Base-by-base conservation (phyloP, 1,284 basidiomycete species). In the Anthracocystis walkeri region DNA sequence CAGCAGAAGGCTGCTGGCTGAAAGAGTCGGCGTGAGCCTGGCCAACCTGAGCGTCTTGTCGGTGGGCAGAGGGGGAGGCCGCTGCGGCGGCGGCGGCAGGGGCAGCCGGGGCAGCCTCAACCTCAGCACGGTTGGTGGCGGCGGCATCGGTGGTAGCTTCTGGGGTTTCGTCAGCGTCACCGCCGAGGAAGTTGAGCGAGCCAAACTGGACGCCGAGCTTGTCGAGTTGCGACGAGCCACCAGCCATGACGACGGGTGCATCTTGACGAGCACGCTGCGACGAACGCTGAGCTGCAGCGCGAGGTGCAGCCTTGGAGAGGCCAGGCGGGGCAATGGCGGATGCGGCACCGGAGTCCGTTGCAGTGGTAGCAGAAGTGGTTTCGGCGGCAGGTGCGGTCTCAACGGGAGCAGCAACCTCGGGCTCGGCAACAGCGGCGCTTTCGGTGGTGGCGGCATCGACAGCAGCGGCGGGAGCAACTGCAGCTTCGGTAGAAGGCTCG, bases 121-220 rank as follows among this genome's bases (percentile, higher is more conserved):
- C 16, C 7, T 63, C 66, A 8, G 60, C 46, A 21, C 55, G 55
- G 11, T 31, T 20, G 20, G 59, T 20, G 20, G 59, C 20, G 11
- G 65, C 10, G n/a, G 66, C 59, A 14, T 52, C 65, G 31, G 42
- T 44, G 51, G 61, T 42, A 18, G 51, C 35, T 16, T 67, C 69
- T 14, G 59, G 48, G 21, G 51, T 58, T 14, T 67, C 72, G 29
- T 75, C 70, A 44, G 71, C 78, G 38, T 82, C 81, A 4, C 68
- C 73, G 25, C 77, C 81, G 33, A 82, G 75, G 74, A 84, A 82
- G 75, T 79, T 83, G 57, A 84, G 77, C 20, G 69, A 78, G 64
- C 83, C 83, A 48, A 85, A 85, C 57, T 82, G 77, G 29, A 84
- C 75, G 52, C 82, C 83, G 16, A 85, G 78, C 51, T 73, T 82